Conservation (phyloP, 2,329 filamentous ascomycete species). For the Colletotrichum graminicola region DNA sequence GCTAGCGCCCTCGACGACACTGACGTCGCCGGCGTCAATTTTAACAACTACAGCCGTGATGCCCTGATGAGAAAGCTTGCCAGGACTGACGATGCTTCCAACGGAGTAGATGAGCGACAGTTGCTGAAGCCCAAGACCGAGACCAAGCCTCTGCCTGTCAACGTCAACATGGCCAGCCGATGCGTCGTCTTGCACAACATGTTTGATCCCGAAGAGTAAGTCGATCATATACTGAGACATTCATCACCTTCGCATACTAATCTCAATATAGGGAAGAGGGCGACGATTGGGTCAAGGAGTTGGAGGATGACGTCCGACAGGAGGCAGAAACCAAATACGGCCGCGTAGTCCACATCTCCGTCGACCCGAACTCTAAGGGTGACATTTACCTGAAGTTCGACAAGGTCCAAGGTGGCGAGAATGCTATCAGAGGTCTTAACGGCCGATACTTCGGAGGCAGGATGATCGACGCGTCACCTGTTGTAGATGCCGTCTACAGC, state of each 20-base stretch:
- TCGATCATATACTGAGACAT: slow-evolving; percentile 45
- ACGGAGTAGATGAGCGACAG: slow-evolving; percentile 76
- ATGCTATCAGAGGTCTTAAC: slow-evolving; percentile 97
- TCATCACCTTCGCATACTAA: slow-evolving; percentile 49
- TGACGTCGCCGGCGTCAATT: slow-evolving; percentile 97
- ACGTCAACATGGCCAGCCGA: slow-evolving; percentile 91
- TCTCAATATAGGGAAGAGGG: slow-evolving; percentile 77
- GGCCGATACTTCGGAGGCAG: slow-evolving; percentile 94
- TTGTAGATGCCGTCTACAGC: slow-evolving; percentile 99
- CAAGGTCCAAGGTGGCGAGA: slow-evolving; percentile 93
- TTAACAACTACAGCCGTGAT: slow-evolving; percentile 99
- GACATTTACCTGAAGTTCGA: slow-evolving; percentile 99
- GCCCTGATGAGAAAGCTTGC: slow-evolving; percentile 99
- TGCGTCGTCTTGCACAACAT: slow-evolving; percentile 96
- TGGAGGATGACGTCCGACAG: slow-evolving; percentile 91
- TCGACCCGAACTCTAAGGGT: slow-evolving; percentile 93
- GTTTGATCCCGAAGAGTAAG: slow-evolving; percentile 93
- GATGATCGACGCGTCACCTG: slow-evolving; percentile 93
- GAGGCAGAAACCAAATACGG: slow-evolving; percentile 98
- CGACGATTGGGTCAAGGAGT: slow-evolving; percentile 89
- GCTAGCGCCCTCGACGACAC: slow-evolving; percentile 97
- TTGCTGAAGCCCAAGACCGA: slow-evolving; percentile 84
- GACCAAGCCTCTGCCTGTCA: slow-evolving; percentile 81
- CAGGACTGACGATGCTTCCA: slow-evolving; percentile 85
- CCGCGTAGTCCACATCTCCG: slow-evolving; percentile 94